A percentile compares a stretch with the other conserved stretches of the same genome.
These are phyloP conservation scores for Fraxinus greggii DNA, from an alignment of 305 asterid genomes.

Conservation along the genomic window DNA sequence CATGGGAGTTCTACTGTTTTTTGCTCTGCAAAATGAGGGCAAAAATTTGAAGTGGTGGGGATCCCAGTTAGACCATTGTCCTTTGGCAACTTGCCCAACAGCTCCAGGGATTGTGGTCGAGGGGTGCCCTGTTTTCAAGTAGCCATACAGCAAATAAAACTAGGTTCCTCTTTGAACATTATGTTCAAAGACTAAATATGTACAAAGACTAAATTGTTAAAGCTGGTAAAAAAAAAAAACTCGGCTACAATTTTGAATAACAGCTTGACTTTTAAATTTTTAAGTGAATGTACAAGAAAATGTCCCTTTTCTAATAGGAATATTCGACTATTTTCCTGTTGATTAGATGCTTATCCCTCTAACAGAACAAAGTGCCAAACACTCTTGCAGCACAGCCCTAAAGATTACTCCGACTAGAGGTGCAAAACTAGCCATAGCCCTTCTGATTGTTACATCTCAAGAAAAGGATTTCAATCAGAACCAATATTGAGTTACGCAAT, in stretches of 20 bases:
- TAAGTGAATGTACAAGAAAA: neutral
- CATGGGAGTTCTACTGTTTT: slow-evolving; percentile 86
- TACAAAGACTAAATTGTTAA: slow-evolving; percentile 1
- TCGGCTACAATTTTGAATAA: slow-evolving; percentile 30
- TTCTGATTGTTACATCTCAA: neutral
- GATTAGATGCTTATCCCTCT: neutral
- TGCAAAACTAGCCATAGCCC: neutral
- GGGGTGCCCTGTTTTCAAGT: slow-evolving; percentile 81
- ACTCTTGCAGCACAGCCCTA: neutral
- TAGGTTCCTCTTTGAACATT: neutral
- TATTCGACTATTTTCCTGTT: neutral
- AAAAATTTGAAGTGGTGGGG: slow-evolving; percentile 94
- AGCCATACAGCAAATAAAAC: slow-evolving; percentile 12
- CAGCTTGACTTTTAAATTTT: neutral
- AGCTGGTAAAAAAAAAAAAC: slow-evolving; percentile 4
- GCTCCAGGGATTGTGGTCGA: slow-evolving; percentile 73
- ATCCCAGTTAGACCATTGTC: slow-evolving; percentile 77
- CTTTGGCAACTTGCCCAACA: slow-evolving; percentile 91
- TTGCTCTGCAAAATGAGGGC: slow-evolving; percentile 76
- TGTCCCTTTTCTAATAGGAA: neutral
- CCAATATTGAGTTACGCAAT: neutral
- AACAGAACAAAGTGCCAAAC: neutral
- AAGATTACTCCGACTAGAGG: neutral
- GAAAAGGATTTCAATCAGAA: neutral
- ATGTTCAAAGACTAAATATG: neutral